phyloP scores from a whole-genome alignment of 805 yeast genomes.

The Phaffomyces thermotolerans region DNA sequence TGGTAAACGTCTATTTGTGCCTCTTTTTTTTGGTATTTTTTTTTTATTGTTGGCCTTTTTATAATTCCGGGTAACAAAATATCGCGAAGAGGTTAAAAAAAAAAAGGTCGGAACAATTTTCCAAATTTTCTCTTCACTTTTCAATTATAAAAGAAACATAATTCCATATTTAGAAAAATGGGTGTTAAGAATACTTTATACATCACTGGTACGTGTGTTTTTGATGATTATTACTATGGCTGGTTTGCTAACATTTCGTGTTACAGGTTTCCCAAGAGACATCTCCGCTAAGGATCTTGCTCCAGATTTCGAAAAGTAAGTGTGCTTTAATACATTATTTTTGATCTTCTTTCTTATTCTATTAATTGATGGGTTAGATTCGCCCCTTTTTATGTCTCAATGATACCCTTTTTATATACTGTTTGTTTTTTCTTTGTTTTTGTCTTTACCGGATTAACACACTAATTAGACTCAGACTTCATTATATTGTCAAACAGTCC shows the following conservation, averaged over 20 bases:
- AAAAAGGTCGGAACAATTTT: neutral
- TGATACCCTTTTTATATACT: neutral
- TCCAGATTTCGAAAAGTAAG: conserved; percentile 54
- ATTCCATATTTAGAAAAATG: conserved; percentile 9
- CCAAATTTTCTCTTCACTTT: neutral
- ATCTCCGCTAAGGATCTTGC: conserved; percentile 52
- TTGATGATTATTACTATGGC: too few species aligned
- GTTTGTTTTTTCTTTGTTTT: neutral
- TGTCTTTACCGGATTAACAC: neutral
- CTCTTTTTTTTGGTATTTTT: neutral
- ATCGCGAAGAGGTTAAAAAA: too few species aligned
- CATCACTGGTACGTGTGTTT: conserved; percentile 34
- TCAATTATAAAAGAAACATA: too few species aligned
- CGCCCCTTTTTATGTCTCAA: neutral
- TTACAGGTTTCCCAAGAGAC: conserved; percentile 40
- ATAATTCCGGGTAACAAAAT: neutral
- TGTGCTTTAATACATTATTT: conserved; percentile 15
- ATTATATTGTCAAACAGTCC: conserved; percentile 3
- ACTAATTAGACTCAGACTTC: conserved; percentile 6
- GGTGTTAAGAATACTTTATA: conserved; percentile 36
- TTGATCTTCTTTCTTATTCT: conserved; percentile 3
- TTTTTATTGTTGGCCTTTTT: neutral
- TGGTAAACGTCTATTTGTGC: neutral
- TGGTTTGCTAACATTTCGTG: neutral
- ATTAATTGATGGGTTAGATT: neutral